These are phyloP conservation scores for Candida pseudoviswanathii DNA, from an alignment of 1,139 yeast species.

Conservation along the genomic window DNA sequence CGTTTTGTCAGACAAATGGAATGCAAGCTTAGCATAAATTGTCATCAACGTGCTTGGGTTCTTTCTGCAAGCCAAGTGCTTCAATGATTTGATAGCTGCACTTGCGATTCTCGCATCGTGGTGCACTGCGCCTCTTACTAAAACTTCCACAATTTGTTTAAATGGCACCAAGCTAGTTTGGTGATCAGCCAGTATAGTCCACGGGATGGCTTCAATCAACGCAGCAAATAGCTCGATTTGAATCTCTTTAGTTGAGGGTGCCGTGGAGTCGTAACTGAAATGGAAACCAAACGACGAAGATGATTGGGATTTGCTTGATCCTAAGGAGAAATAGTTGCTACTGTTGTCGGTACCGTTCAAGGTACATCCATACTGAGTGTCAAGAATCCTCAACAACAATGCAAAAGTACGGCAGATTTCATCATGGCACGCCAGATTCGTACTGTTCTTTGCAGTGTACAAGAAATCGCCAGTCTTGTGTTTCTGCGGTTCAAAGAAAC, in stretches of 20 bases:
- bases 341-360: conserved; percentile 28
- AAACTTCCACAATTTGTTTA: conserved; percentile 67
- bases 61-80: conserved; percentile 63
- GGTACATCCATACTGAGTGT: conserved; percentile 57
- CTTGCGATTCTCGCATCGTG: conserved; percentile 59
- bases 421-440: conserved; percentile 64
- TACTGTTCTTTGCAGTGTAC: conserved; percentile 44
- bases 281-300: conserved; percentile 45
- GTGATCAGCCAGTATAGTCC: conserved; percentile 53
- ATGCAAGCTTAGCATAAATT: conserved; percentile 76
- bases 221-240: conserved; percentile 69
- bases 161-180: conserved; percentile 39
- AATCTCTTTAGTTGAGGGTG: conserved; percentile 34
- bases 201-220: conserved; percentile 68
- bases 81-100: conserved; percentile 66
- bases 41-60: conserved; percentile 75
- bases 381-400: conserved; percentile 58
- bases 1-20: conserved; percentile 70
- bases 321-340: conserved; percentile 16
- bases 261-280: conserved; percentile 50
- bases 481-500: conserved; percentile 7
- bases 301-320: conserved; percentile 13
- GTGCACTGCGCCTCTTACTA: conserved; percentile 78
- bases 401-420: conserved; percentile 72
- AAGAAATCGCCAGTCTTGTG: conserved; percentile 26